Conservation (phyloP, 208 protist genomes). For the Trypanosoma boissoni region DNA sequence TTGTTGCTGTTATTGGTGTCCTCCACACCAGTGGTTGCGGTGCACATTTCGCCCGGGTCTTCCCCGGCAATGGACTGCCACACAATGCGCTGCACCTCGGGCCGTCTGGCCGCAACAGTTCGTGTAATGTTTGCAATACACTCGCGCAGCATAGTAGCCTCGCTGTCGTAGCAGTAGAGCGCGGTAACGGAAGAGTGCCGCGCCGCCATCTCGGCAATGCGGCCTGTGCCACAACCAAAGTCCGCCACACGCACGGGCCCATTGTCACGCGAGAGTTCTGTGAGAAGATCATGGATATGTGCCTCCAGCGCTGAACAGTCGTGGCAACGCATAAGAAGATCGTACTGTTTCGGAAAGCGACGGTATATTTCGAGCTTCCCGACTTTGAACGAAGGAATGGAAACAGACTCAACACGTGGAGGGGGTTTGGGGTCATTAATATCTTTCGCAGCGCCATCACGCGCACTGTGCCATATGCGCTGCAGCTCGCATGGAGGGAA, state of each 20-base stretch:
- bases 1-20: neutral
- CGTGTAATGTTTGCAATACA: constrained; percentile 51
- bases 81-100: constrained; percentile 5
- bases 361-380: constrained; percentile 83
- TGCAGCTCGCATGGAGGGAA: constrained; percentile 25
- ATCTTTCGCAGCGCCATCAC: neutral
- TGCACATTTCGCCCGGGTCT: neutral
- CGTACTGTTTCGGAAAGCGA: constrained; percentile 73
- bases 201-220: constrained; percentile 57
- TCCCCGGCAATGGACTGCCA: neutral
- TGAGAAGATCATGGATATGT: constrained; percentile 40
- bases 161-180: constrained; percentile 76
- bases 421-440: too few species aligned
- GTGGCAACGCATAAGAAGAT: constrained; percentile 72
- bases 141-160: constrained; percentile 55
- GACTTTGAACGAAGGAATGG: constrained; percentile 67
- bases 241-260: constrained; percentile 41
- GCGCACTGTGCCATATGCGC: constrained; percentile 23
- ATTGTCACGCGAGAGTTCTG: neutral
- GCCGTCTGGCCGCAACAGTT: constrained; percentile 11
- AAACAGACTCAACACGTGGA: constrained; percentile 9
- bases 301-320: constrained; percentile 47
- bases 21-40: neutral
- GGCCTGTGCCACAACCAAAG: constrained; percentile 81
- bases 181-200: constrained; percentile 40